phyloP scores from a whole-genome alignment of 352 stramenopile species.

The Globisporangium viniferum region DNA sequence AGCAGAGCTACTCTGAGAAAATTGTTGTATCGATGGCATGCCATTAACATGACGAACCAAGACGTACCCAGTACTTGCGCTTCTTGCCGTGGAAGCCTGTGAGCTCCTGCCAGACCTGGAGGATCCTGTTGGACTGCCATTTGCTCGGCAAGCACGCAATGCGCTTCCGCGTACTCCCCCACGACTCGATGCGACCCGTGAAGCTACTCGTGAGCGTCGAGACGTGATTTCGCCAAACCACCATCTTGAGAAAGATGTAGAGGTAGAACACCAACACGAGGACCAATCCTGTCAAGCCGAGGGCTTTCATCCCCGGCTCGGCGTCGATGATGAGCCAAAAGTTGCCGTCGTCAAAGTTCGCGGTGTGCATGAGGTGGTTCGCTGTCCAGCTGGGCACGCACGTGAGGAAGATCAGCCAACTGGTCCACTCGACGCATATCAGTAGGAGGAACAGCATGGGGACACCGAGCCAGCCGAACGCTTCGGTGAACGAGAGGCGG shows the following conservation, averaged over 20 bases:
- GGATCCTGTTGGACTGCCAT: too few relatives aligned
- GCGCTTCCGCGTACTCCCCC: too few relatives aligned
- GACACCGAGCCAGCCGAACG: neutral
- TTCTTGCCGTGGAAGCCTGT: neutral
- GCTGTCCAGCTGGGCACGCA: neutral
- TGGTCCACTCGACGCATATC: neutral
- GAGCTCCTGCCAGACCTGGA: neutral
- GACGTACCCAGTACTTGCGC: constrained; percentile 9
- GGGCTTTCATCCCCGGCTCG: neutral
- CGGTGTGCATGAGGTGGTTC: neutral
- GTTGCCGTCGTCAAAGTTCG: neutral
- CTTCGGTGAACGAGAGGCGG: neutral
- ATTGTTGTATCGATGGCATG: too few relatives aligned
- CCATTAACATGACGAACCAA: too few relatives aligned
- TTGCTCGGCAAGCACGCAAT: too few relatives aligned
- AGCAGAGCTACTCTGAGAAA: too few relatives aligned
- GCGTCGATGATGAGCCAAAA: constrained; percentile 14
- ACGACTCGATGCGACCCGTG: too few relatives aligned
- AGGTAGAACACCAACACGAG: constrained; percentile 1
- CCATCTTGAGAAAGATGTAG: constrained; percentile 17
- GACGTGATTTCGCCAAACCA: constrained; percentile 2
- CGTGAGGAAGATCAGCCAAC: neutral
- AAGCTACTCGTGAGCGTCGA: neutral
- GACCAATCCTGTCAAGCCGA: neutral
- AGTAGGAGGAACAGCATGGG: neutral